Evolutionary conservation across 495 filamentous ascomycete species (phyloP), one percentile per base, ranked within the genome.

Genomic region (Daldinia caldariorum): DNA sequence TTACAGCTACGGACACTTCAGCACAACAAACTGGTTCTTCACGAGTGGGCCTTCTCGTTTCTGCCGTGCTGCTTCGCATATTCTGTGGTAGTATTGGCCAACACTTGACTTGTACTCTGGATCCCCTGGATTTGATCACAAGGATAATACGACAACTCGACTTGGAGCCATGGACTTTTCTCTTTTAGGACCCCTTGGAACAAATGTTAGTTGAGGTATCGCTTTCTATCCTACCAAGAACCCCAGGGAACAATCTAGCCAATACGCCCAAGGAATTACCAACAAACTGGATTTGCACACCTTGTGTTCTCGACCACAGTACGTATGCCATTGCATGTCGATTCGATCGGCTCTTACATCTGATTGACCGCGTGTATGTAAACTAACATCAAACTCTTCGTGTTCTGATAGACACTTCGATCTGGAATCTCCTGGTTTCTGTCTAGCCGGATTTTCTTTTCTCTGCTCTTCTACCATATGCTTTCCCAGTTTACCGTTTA

Each of bases 31-130:
- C 29, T 58, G 59, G n/a, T 47, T 22, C 29, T 55, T 39, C 43
- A 50, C 67, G 66, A 67, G 66, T 53, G 49, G 58, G 63, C 47
- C 31, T 67, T 62, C 60, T 72, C 71, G 59, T 70, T 64, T 72
- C 66, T 73, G 62, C 74, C 70, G 57, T 61, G 56, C 65, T 76
- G 63, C 66, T 74, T 66, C 9, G 66, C 66, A 69, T 65, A 63
- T 70, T 60, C 72, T 67, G 63, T 66, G 58, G 62, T 69, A 22
- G 58, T 70, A 62, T 72, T 51, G 67, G 68, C 51, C 45, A 37
- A 63, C 65, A 38, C 58, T 63, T 50, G 32, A 64, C 60, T 61
- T 65, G 64, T 61, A 51, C 32, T 56, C 60, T 32, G 45, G 63
- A 41, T 65, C 58, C 9, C 9, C 43, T 26, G 32, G 61, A 61